These are phyloP conservation scores for Acmispon strigosus DNA, from an alignment of 306 rosid species.

Conservation along the genomic window DNA sequence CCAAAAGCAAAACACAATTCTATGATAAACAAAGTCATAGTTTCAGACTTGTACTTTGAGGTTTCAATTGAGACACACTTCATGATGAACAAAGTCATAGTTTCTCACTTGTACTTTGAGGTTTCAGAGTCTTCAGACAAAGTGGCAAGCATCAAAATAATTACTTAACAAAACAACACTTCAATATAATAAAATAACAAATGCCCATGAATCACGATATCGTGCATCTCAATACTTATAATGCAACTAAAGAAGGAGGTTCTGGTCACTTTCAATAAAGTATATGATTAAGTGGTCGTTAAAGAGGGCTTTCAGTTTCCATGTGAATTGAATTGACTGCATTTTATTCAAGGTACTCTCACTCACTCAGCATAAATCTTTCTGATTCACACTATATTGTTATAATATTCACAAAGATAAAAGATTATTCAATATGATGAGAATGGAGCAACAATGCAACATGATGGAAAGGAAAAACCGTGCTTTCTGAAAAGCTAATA, in stretches of 20 bases:
- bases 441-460: neutral
- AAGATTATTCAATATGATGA: neutral
- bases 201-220: constrained; percentile 21
- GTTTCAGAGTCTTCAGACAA: neutral
- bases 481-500: constrained; percentile 14
- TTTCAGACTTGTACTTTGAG: neutral
- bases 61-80: neutral
- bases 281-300: constrained; percentile 28
- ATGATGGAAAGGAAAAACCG: constrained; percentile 4
- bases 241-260: constrained; percentile 5
- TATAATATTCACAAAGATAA: neutral
- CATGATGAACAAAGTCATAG: neutral
- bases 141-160: neutral
- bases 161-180: neutral
- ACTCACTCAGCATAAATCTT: constrained; percentile 10
- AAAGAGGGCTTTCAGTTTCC: constrained; percentile 21
- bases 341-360: constrained; percentile 2
- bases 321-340: constrained; percentile 17
- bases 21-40: no score
- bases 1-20: neutral
- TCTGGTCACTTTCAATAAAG: constrained; percentile 7
- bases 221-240: neutral
- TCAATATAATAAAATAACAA: neutral
- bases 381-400: neutral
- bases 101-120: constrained; percentile 1